Conservation (phyloP, 1,139 yeast genomes). For the Hansenula lynferdii region DNA sequence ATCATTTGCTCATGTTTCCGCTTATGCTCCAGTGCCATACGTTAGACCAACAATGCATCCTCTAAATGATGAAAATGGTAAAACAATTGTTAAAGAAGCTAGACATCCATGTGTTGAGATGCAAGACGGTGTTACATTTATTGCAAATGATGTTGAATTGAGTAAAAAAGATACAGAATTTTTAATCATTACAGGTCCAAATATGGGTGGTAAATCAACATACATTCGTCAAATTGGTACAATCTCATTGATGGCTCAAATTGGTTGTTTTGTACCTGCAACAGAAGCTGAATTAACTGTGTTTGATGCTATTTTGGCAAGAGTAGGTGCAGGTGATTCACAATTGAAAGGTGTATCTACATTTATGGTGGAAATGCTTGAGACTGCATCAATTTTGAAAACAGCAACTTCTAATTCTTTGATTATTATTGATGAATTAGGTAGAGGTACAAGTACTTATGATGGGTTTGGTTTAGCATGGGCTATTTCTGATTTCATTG, state of each 20-base stretch:
- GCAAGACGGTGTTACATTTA: conserved; percentile 83
- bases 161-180: conserved; percentile 53
- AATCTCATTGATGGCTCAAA: conserved; percentile 82
- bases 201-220: conserved; percentile 98
- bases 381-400: conserved; percentile 86
- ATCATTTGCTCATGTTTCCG: conserved; percentile 81
- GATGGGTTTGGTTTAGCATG: conserved; percentile 98
- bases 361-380: conserved; percentile 97
- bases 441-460: conserved; percentile 95
- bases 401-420: conserved; percentile 81
- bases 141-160: conserved; percentile 76
- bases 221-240: conserved; percentile 92
- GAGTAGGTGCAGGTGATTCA: conserved; percentile 99
- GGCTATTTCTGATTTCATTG: conserved; percentile 88
- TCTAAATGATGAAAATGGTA: conserved; percentile 42
- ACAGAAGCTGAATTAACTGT: conserved; percentile 68
- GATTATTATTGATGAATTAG: conserved; percentile 90
- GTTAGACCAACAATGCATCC: conserved; percentile 66
- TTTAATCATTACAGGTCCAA: conserved; percentile 90
- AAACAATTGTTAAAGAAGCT: conserved; percentile 58
- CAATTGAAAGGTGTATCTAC: conserved; percentile 96
- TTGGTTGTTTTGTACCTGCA: conserved; percentile 89
- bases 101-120: conserved; percentile 94
- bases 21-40: conserved; percentile 80
- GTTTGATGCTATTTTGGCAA: conserved; percentile 87